Percentiles rank a stretch among this genome's conserved stretches.
Conservation (phyloP, 164 flowering plant genomes). For the Umbilicus rupestris region DNA sequence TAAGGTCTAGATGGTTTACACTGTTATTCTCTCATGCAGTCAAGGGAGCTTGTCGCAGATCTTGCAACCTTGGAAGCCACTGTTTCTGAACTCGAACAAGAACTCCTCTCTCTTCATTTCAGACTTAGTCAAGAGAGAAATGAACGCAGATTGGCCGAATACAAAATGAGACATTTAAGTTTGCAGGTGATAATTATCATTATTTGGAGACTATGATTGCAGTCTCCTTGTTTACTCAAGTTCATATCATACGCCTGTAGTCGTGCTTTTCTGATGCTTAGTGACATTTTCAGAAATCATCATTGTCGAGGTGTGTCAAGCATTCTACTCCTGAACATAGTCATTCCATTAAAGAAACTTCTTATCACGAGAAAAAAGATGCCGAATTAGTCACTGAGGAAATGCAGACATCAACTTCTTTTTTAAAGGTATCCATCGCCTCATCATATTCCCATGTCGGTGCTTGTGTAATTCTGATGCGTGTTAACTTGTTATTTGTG, state of each 20-base stretch:
- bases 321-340: slow-evolving; percentile 14
- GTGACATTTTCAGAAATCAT: slow-evolving; percentile 14
- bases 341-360: slow-evolving; percentile 16
- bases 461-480: no score
- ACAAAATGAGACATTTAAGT: slow-evolving; percentile 33
- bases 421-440: background rate
- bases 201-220: background rate
- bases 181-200: slow-evolving; percentile 18
- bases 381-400: background rate
- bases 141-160: slow-evolving; percentile 64
- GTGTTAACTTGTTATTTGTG: background rate
- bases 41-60: slow-evolving; percentile 44
- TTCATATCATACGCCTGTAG: background rate
- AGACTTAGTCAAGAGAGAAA: slow-evolving; percentile 75
- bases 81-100: slow-evolving; percentile 52
- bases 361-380: slow-evolving; percentile 18
- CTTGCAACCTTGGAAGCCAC: slow-evolving; percentile 48
- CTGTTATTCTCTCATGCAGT: slow-evolving; percentile 28
- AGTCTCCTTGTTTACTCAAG: background rate
- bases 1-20: background rate
- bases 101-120: slow-evolving; percentile 52
- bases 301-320: slow-evolving; percentile 18
- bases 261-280: background rate
- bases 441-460: background rate
- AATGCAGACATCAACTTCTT: background rate